phyloP scores from a whole-genome alignment of 2,329 filamentous ascomycete species.

The Samsoniella hepiali region DNA sequence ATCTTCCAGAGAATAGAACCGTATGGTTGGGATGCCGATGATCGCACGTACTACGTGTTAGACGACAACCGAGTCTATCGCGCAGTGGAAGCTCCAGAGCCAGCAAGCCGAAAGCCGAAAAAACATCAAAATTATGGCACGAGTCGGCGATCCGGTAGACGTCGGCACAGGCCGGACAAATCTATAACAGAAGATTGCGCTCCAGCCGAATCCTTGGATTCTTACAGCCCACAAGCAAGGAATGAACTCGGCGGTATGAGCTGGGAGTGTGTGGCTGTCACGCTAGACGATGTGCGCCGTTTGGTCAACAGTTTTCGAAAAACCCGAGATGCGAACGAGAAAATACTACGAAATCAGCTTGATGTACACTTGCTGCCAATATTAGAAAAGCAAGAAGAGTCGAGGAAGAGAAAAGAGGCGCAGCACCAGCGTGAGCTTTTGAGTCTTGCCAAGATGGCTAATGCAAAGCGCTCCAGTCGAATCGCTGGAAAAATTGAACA shows the following conservation, averaged over 20 bases:
- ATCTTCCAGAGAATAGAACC: slow-evolving; percentile 65
- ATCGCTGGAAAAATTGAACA: slow-evolving; percentile 79
- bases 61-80: slow-evolving; percentile 94
- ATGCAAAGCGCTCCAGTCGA: slow-evolving; percentile 88
- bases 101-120: slow-evolving; percentile 57
- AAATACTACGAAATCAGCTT: slow-evolving; percentile 67
- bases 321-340: slow-evolving; percentile 81
- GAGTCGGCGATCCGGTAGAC: slow-evolving; percentile 67
- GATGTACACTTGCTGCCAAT: slow-evolving; percentile 78
- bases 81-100: slow-evolving; percentile 68
- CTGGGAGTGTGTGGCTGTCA: slow-evolving; percentile 90
- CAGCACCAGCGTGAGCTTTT: slow-evolving; percentile 75
- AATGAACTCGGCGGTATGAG: slow-evolving; percentile 71
- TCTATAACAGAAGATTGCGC: background rate
- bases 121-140: slow-evolving; percentile 53
- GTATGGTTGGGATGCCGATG: slow-evolving; percentile 83
- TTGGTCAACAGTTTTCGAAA: slow-evolving; percentile 71
- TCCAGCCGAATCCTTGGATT: slow-evolving; percentile 30
- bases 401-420: slow-evolving; percentile 65
- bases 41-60: slow-evolving; percentile 83
- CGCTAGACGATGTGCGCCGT: slow-evolving; percentile 68
- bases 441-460: slow-evolving; percentile 82
- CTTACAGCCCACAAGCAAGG: slow-evolving; percentile 40
- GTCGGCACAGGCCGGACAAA: slow-evolving; percentile 49
- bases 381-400: slow-evolving; percentile 73